These are phyloP conservation scores for Prunus dulcis DNA, from an alignment of 306 rosid genomes.

Conservation along the genomic window DNA sequence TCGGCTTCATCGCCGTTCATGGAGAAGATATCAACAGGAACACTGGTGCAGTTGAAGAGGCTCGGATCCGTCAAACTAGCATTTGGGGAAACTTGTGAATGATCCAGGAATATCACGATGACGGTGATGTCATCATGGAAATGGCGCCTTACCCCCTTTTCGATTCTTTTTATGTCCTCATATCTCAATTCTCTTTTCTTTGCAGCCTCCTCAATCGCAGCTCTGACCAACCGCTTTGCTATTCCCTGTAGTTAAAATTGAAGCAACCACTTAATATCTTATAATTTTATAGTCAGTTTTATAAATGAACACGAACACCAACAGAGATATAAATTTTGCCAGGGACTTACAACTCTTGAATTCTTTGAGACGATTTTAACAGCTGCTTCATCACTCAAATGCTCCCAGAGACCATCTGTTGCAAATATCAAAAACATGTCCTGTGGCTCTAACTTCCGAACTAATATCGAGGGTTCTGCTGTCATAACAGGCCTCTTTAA, in stretches of 20 bases:
- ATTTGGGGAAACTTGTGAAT: constrained; percentile 30
- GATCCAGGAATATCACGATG: constrained; percentile 57
- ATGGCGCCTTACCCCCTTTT: constrained; percentile 54
- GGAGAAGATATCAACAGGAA: constrained; percentile 59
- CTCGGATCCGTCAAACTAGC: constrained; percentile 20
- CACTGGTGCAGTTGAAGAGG: constrained; percentile 31
- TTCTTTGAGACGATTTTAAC: constrained; percentile 47
- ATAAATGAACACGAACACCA: neutral
- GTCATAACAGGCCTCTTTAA: constrained; percentile 64
- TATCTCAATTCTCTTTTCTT: constrained; percentile 56
- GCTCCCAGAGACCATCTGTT: constrained; percentile 72
- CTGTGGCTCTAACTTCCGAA: constrained; percentile 33
- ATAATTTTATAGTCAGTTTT: neutral
- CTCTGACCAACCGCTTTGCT: constrained; percentile 61
- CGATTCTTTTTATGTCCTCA: constrained; percentile 43
- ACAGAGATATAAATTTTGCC: neutral
- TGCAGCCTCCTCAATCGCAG: constrained; percentile 61
- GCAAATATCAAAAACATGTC: constrained; percentile 71
- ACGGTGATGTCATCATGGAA: constrained; percentile 72
- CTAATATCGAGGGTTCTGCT: constrained; percentile 57
- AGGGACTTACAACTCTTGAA: constrained; percentile 53
- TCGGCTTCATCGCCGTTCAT: constrained; percentile 30
- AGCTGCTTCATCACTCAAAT: constrained; percentile 58
- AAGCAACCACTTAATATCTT: neutral
- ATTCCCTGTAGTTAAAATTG: constrained; percentile 45